Base-by-base conservation (phyloP, 495 filamentous ascomycete species). In the Neurospora sp. region DNA sequence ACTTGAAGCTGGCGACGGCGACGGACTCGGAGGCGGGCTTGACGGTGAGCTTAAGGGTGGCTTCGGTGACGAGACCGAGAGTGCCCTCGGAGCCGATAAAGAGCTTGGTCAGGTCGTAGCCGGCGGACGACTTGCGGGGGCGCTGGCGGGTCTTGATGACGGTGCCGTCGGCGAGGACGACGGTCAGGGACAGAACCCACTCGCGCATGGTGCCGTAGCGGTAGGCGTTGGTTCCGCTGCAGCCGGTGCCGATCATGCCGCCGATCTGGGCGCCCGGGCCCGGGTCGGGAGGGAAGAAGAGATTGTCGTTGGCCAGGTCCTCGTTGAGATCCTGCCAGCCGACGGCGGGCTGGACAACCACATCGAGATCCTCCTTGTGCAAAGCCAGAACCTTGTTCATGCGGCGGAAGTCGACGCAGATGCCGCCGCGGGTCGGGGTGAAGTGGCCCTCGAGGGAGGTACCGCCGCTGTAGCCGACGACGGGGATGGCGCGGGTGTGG, bases 161-260 rank as follows among this genome's bases (percentile, higher is more conserved):
- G 7, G 91, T 93, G 53, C 96, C 95, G 80, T 99, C 94, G 4
- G 95, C 94, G 48, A 98, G 84, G 0, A 99, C 96, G 12, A 97
- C 93, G 0, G 95, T 99, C 35, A 99, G 83, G 68, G 89, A 91
- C 37, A 98, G 83, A 0, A 98, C 95, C 94, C 94, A 98, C 77
- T 98, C 95, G 74, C 93, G 90, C 95, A 98, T 98, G 0, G 95
- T 97, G 1, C 95, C 95, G 79, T 97, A 98, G 35, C 93, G 87
- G 77, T 96, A 94, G 17, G 95, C 91, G 80, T 98, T 97, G 40
- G 95, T 98, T 41, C 95, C 95, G 73, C 89, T 92, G 85, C 95
- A 98, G 40, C 94, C 94, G 0, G 95, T 98, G 0, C 93, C 94
- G 14, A 98, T 89, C 95, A 98, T 98, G 48, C 95, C 95, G 44